These are phyloP conservation scores for Geranomyces michiganensis DNA, from an alignment of 192 early-diverging fungal genomes.

Conservation along the genomic window DNA sequence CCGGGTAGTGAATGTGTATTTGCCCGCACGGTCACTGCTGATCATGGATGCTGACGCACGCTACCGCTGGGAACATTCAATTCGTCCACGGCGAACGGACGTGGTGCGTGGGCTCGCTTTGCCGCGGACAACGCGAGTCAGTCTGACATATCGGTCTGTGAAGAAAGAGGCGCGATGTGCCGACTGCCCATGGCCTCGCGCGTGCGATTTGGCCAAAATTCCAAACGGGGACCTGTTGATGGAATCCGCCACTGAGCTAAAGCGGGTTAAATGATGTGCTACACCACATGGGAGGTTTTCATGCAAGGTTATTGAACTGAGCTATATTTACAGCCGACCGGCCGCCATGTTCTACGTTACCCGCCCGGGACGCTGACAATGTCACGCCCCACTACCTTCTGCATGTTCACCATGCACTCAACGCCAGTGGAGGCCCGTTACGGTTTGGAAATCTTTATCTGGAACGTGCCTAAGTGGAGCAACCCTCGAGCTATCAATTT, in stretches of 20 bases:
- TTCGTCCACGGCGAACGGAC: constrained; percentile 51
- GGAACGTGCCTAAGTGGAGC: constrained; percentile 31
- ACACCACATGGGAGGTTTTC: too few relatives aligned
- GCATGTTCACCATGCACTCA: too few relatives aligned
- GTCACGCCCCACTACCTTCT: too few relatives aligned
- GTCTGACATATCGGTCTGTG: constrained; percentile 39
- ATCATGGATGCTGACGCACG: constrained; percentile 51
- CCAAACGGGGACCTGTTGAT: too few relatives aligned
- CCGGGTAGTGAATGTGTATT: constrained; percentile 28
- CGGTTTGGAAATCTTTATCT: constrained; percentile 33
- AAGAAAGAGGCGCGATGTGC: constrained; percentile 16
- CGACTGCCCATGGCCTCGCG: constrained; percentile 11
- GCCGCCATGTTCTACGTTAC: too few relatives aligned
- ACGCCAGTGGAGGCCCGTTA: constrained; percentile 4
- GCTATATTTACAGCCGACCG: too few relatives aligned
- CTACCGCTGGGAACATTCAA: constrained; percentile 56
- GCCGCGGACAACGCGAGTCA: constrained; percentile 22
- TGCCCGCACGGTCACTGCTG: constrained; percentile 49
- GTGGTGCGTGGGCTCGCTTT: constrained; percentile 35
- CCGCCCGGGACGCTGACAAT: too few relatives aligned
- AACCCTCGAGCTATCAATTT: background rate
- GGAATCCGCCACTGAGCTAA: too few relatives aligned
- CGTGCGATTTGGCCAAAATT: constrained; percentile 6
- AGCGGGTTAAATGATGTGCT: too few relatives aligned
- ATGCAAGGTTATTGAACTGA: too few relatives aligned